Conservation (phyloP, 805 yeast genomes). For the Pichia heedii region DNA sequence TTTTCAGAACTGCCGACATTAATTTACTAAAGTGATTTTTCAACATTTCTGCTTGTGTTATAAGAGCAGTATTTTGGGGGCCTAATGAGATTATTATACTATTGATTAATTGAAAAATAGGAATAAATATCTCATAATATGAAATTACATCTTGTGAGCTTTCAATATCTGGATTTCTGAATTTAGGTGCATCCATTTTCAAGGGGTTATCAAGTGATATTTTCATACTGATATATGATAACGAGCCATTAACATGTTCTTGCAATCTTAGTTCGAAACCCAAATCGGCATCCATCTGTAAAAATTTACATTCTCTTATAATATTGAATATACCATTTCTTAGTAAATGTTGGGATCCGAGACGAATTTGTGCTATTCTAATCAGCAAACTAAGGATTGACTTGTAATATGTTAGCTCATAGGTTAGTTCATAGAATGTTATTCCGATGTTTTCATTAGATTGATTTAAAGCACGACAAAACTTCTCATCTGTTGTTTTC, state of each 20-base stretch:
- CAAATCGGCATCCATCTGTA: constrained; percentile 68
- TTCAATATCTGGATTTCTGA: constrained; percentile 6
- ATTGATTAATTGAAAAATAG: constrained; percentile 62
- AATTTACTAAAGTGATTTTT: constrained; percentile 45
- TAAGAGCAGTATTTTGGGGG: constrained; percentile 55
- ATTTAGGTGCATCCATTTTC: background rate
- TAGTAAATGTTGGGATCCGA: constrained; percentile 69
- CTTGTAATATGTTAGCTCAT: constrained; percentile 72
- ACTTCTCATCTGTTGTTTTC: constrained; percentile 57
- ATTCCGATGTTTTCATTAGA: constrained; percentile 24
- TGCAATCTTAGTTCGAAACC: constrained; percentile 39
- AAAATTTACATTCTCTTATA: constrained; percentile 46
- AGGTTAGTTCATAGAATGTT: constrained; percentile 46
- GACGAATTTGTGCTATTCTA: constrained; percentile 65
- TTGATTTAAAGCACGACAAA: constrained; percentile 29
- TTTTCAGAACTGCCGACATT: constrained; percentile 40
- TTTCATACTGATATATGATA: constrained; percentile 32
- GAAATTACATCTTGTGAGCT: constrained; percentile 32
- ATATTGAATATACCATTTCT: constrained; percentile 65
- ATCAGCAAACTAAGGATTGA: constrained; percentile 60
- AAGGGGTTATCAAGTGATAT: constrained; percentile 47
- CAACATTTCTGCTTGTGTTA: constrained; percentile 42
- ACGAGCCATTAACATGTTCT: constrained; percentile 9
- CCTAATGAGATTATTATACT: constrained; percentile 70
- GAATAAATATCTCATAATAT: constrained; percentile 58